Percentiles rank a stretch among this genome's conserved stretches.
phyloP scores from a whole-genome alignment of 257 asterid genomes.

The Verbena officinalis region DNA sequence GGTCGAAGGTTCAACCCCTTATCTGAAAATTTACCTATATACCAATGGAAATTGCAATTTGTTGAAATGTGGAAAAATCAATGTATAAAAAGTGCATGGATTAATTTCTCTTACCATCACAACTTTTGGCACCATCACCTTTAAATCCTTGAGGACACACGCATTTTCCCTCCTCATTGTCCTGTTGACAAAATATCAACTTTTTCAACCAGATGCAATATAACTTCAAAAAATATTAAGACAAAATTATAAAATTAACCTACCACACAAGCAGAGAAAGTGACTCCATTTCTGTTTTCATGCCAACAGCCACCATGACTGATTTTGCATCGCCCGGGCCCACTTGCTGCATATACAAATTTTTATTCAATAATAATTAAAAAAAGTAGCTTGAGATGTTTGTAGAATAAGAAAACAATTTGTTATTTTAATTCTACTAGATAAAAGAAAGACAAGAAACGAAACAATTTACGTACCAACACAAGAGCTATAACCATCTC shows the following conservation, averaged over 20 bases:
- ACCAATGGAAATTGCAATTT: no score
- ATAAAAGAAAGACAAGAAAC: background rate
- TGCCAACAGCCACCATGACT: slow-evolving; percentile 86
- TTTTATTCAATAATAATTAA: background rate
- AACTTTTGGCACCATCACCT: slow-evolving; percentile 70
- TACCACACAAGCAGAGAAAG: slow-evolving; percentile 75
- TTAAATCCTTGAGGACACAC: slow-evolving; percentile 70
- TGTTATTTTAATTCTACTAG: background rate
- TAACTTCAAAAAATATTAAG: background rate
- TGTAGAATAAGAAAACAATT: slow-evolving; percentile 3
- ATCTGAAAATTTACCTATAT: no score
- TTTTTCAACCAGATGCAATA: no score
- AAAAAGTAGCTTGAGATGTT: background rate
- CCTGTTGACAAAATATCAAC: slow-evolving; percentile 41
- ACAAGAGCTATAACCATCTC: slow-evolving; percentile 82
- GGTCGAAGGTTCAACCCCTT: slow-evolving; percentile 67
- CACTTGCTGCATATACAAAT: slow-evolving; percentile 35
- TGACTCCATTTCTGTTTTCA: slow-evolving; percentile 52
- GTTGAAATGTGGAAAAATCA: background rate
- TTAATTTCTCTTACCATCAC: slow-evolving; percentile 49
- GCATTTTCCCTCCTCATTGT: slow-evolving; percentile 59
- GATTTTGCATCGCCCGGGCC: slow-evolving; percentile 65
- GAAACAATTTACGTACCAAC: slow-evolving; percentile 39
- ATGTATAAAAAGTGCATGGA: background rate
- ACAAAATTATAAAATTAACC: slow-evolving; percentile 30